Conservation (phyloP, 2,329 filamentous ascomycete species). For the Parastagonospora nodorum region DNA sequence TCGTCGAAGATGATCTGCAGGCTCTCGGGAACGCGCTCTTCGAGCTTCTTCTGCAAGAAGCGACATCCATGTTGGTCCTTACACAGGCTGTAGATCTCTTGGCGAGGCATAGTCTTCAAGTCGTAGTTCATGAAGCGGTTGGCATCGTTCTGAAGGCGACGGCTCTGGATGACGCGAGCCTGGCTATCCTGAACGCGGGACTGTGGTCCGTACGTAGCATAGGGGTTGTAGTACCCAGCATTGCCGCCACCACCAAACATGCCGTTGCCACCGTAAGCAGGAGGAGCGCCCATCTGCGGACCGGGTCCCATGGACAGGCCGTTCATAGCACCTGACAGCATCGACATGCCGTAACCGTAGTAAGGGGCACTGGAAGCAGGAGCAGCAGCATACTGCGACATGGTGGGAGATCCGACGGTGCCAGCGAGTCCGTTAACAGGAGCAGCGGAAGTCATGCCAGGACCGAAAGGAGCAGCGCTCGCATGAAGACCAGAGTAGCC, state of each 20-base stretch:
- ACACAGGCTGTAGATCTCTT: conserved; percentile 87
- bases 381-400: conserved; percentile 40
- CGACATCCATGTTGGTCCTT: conserved; percentile 98
- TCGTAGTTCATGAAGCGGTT: conserved; percentile 83
- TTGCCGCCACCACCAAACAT: conserved; percentile 25
- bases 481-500: conserved; percentile 77
- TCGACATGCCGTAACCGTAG: conserved; percentile 63
- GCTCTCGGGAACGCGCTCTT: conserved; percentile 82
- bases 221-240: conserved; percentile 33
- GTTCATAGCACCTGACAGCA: conserved; percentile 71
- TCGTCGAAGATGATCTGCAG: conserved; percentile 94
- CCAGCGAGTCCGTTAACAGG: conserved; percentile 25
- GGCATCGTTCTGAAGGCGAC: conserved; percentile 69
- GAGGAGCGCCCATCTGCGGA: conserved; percentile 47
- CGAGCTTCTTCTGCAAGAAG: conserved; percentile 95
- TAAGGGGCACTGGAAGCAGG: conserved; percentile 39
- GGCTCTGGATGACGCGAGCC: conserved; percentile 74
- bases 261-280: conserved; percentile 25
- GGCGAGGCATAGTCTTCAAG: conserved; percentile 73
- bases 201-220: conserved; percentile 46
- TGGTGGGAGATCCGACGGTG: conserved; percentile 35
- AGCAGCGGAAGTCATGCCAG: conserved; percentile 54
- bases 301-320: conserved; percentile 56
- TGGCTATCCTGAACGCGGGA: conserved; percentile 72
- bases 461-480: conserved; percentile 78